Evolutionary conservation across 768 basidiomycete species (phyloP), one percentile per base, ranked within the genome.

Genomic region (Suillus hirtellus): DNA sequence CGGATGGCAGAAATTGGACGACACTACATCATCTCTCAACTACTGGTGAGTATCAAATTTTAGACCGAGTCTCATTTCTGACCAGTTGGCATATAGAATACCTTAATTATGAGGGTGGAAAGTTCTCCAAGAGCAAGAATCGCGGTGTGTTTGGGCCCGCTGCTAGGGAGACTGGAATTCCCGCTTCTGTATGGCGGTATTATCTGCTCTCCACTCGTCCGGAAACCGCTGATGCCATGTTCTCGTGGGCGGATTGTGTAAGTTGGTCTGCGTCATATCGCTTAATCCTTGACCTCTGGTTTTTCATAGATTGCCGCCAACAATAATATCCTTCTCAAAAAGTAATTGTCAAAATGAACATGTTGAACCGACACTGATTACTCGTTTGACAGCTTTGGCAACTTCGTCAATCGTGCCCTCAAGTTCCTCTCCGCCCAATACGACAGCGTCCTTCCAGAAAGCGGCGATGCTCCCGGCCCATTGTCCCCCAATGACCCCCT

Each of bases 61-160:
- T 14, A n/a, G 43, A 2, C n/a, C 5, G 19, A 38, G 27, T n/a
- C 61, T 35, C 35, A 10, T 44, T 17, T n/a, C 55, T 63, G 43
- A 63, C 50, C 21, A 21, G 55, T 34, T 12, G 8, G 44, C 38
- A 10, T 61, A 38, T 69, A 96, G 96, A 99, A 75, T 98, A 96
- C 74, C 81, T 99, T 68, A 98, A 99, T 71, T 99, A 99, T 75
- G 97, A 99, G 74, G 93, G 95, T 34, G 96, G 96, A 44, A 99
- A 99, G 74, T 99, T 99, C 82, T 97, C 95, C 47, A 99, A 99
- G 79, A 95, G 94, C 71, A 88, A 92, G 67, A 95, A 95, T 68
- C 90, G 96, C 61, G 97, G 96, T 49, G 96, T 99, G 2, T 99
- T 99, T 67, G 97, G 97, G 34, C 94, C 95, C 61, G 89, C 89